Base-by-base conservation (phyloP, 2,329 filamentous ascomycete genomes). In the Penicillium sp. region DNA sequence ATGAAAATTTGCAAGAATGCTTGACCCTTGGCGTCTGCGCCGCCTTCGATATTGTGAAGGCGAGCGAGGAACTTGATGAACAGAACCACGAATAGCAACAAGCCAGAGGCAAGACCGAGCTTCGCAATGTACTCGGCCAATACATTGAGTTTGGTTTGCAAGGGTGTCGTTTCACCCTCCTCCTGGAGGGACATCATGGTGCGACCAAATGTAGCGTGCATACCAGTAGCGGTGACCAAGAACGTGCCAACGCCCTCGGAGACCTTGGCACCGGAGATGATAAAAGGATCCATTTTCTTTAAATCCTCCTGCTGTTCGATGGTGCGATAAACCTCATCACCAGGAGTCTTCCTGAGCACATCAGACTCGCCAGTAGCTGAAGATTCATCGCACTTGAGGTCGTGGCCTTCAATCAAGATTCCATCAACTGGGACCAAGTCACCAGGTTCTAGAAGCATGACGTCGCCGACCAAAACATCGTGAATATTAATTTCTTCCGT, bases 91-190 rank as follows among this genome's bases (percentile, higher is more conserved):
- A 93, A 93, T n/a, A 93, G 79, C 9, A 92, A 73, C 14, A 90
- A 75, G 50, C 89, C 90, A 44, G 90, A 86, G 56, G 83, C 84
- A 61, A 87, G 85, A 74, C 87, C 87, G 40, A 89, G 80, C 67
- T 89, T 89, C n/a, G 87, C 87, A 63, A 93, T 91, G 66, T 91
- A 89, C 64, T 91, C 89, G 6, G 90, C 90, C 16, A 93, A 79
- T 4, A 86, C 80, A 61, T 92, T 91, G 55, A 93, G 78, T 71
- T 92, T 92, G 2, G 83, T 86, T 70, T 93, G 90, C 7, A 93
- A 73, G 3, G 90, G 90, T 1, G 90, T 93, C 22, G 89, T 88
- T 67, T 92, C 86, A 53, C 86, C 85, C 57, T 91, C 87, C 62
- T 90, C 88, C 57, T 88, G 85, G 10, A 93, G 76, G 36, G 89